Conservation (phyloP, 345 rosid species). For the Diplotaxis tenuifolia region DNA sequence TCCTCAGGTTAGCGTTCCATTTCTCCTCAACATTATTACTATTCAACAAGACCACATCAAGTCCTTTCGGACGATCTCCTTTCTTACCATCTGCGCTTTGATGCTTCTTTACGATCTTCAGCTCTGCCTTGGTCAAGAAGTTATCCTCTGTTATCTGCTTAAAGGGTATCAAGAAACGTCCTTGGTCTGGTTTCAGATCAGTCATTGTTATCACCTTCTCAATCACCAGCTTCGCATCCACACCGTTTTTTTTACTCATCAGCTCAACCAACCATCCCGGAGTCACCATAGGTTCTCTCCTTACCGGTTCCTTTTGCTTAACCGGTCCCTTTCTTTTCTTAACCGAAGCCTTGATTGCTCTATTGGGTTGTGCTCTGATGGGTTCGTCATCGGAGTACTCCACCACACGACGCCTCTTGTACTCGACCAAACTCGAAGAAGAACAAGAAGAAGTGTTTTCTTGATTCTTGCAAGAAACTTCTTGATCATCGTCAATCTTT, state of each 20-base stretch:
- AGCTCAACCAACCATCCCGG: slow-evolving; percentile 10
- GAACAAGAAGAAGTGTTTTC: neutral
- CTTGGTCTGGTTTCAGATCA: neutral
- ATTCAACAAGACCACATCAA: slow-evolving; percentile 9
- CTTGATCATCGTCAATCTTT: neutral
- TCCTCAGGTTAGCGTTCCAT: neutral
- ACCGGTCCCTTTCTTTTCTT: neutral
- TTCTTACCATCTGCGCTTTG: neutral
- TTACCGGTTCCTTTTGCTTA: neutral
- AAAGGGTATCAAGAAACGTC: slow-evolving; percentile 12
- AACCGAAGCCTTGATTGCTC: neutral
- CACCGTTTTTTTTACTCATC: neutral
- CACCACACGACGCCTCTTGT: neutral
- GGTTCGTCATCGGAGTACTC: neutral
- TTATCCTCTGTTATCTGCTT: neutral
- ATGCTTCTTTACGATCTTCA: neutral
- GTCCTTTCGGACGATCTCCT: neutral
- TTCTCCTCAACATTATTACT: neutral
- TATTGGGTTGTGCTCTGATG: neutral
- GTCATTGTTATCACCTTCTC: neutral
- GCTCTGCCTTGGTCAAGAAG: neutral
- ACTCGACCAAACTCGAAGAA: slow-evolving; percentile 5
- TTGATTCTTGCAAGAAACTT: neutral
- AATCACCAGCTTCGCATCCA: neutral
- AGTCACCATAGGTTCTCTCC: neutral